phyloP scores from a whole-genome alignment of 2,329 filamentous ascomycete species.

The Microdochium paspali region DNA sequence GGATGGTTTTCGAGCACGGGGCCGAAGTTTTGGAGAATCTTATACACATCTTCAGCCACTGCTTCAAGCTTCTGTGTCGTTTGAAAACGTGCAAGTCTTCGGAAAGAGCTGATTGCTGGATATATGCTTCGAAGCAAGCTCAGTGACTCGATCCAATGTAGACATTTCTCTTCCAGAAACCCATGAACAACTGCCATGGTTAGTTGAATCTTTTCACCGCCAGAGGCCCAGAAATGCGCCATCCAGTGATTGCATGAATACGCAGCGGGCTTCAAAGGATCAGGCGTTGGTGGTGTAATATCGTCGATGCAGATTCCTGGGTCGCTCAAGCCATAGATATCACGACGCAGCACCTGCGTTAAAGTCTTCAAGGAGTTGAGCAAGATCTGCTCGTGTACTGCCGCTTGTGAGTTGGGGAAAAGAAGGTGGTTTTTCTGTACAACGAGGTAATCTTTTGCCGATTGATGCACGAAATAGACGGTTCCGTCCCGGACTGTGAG shows the following conservation, averaged over 20 bases:
- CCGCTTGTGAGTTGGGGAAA: constrained; percentile 9
- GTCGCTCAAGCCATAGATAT: constrained; percentile 21
- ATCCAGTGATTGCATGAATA: constrained; percentile 23
- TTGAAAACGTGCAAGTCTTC: not conserved
- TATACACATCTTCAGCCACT: not conserved
- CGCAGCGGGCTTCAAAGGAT: constrained; percentile 11
- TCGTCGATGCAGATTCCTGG: constrained; percentile 11
- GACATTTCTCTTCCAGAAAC: constrained; percentile 22
- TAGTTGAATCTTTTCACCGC: too few species aligned
- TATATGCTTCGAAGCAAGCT: constrained; percentile 17
- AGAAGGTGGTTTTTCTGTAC: constrained; percentile 15
- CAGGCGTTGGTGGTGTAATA: constrained; percentile 6
- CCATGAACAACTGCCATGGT: constrained; percentile 6
- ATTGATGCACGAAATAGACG: constrained; percentile 27
- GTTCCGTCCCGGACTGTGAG: constrained; percentile 17
- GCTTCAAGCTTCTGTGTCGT: not conserved
- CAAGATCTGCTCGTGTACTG: constrained; percentile 20
- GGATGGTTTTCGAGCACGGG: not conserved
- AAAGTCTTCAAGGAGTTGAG: constrained; percentile 20
- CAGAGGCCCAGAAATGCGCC: constrained; percentile 14
- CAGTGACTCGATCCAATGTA: constrained; percentile 32
- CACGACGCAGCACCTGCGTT: constrained; percentile 13
- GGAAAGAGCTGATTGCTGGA: constrained; percentile 7
- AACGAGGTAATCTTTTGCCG: constrained; percentile 27
- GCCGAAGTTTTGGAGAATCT: not conserved